Conservation (phyloP, 2,329 filamentous ascomycete genomes). For the Arthroderma sp. region DNA sequence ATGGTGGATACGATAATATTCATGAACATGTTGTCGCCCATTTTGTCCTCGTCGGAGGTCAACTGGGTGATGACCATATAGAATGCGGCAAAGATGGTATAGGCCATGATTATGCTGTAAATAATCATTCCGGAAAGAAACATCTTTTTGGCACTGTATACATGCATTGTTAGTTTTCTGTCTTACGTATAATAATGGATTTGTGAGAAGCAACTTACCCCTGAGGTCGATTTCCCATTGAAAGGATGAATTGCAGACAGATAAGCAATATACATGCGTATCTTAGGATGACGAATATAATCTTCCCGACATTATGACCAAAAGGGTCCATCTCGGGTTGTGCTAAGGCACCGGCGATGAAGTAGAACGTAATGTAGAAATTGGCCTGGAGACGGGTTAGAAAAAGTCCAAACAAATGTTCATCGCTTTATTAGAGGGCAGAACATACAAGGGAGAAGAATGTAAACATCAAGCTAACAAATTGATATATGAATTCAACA, state of each 20-base stretch:
- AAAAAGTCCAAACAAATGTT: background rate
- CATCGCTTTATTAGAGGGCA: background rate
- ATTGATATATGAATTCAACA: constrained; percentile 90
- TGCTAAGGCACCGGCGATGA: constrained; percentile 79
- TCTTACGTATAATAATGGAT: background rate
- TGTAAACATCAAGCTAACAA: constrained; percentile 84
- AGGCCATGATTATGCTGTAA: constrained; percentile 90
- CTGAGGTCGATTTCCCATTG: constrained; percentile 89
- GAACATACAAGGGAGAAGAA: constrained; percentile 67
- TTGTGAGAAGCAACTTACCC: constrained; percentile 37
- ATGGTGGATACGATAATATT: constrained; percentile 85
- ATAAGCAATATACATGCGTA: constrained; percentile 82
- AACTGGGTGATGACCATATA: constrained; percentile 85
- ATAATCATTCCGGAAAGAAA: constrained; percentile 79
- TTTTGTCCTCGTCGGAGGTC: constrained; percentile 32
- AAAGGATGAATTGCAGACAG: constrained; percentile 88
- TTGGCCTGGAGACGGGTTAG: constrained; percentile 48
- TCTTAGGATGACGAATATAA: constrained; percentile 75
- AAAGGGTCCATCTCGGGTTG: constrained; percentile 78
- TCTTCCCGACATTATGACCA: constrained; percentile 67
- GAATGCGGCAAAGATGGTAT: constrained; percentile 78
- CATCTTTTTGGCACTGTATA: constrained; percentile 57
- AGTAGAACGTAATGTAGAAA: constrained; percentile 98
- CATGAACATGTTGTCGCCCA: constrained; percentile 85
- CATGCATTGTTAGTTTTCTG: background rate